Base-by-base conservation (phyloP, 306 rosid genomes). In the Cicer arietinum region DNA sequence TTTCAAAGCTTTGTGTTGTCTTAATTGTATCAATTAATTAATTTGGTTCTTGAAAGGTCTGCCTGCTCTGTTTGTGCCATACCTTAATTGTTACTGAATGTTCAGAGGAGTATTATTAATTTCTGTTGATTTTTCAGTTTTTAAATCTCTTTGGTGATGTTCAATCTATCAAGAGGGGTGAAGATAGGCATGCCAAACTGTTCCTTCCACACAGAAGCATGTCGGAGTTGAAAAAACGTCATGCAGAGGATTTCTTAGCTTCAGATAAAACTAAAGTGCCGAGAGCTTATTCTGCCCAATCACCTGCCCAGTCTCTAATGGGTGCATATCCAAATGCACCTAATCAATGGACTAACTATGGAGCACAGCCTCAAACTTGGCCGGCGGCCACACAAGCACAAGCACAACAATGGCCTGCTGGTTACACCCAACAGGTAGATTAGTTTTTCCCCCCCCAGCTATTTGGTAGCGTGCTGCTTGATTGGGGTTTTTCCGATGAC, bases 381-480 rank as follows among this genome's bases (percentile, higher is more conserved):
- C 99, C 99, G 45, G 89, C 96, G 7, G 89, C 75, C 60, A 74
- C 96, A 43, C 99, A 89, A 85, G 87, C 93, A 65, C 99, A 87
- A 84, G 98, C 92, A 52, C 98, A 95, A 78, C 99, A 95, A 76
- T 95, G 99, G 99, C 56, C 90, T 52, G 90, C 99, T 75, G 94
- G 92, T 66, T 95, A 95, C 84, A 52, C 93, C 47, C 99, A 89
- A 79, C 91, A 85, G 96, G 99, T 95, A 77, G 39, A 61, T 63
- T 73, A 51, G 52, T 2, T 25, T 72, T 72, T 63, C 17, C 8
- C 2, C 10, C 57, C 25, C 52, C 22, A 42, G 2, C 18, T 72
- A 40, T 60, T 50, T 47, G 39, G 13, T 45, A 17, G 20, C 50
- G n/a, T 7, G 8, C 45, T 63, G 40, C 62, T 22, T 56, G 44